Evolutionary conservation across 768 basidiomycete species (phyloP), one percentile per base, ranked within the genome.

Genomic region (Lactarius deliciosus): DNA sequence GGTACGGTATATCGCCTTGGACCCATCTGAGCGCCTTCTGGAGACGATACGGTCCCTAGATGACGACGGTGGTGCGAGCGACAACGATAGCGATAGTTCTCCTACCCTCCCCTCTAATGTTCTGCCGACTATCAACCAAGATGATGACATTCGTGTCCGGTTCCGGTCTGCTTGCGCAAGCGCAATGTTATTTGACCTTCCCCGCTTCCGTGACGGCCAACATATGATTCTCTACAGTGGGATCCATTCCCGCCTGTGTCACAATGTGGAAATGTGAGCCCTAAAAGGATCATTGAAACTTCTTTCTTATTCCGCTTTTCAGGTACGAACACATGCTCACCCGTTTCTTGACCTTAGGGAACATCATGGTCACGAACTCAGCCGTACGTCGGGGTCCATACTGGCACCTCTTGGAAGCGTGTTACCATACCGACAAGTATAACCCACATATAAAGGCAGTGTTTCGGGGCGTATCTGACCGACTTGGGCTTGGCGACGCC

Each of bases 321-420:
- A 61, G 59, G 22, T 87, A 84, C 69, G 94, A 97, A 74, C 77
- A 80, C 43, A 91, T 91, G 80, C 78, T 91, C 61, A 93, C 89
- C 13, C 85, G 88, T 50, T 81, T 88, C 34, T 79, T 94, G 34
- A 85, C 82, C 22, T 79, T 91, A 16, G 89, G 86, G 32, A 94
- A 92, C 76, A 84, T 89, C 69, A 88, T 92, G 83, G 82, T 97
- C 47, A 83, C 86, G 20, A 90, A 88, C 72, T 89, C 92, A 1
- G 82, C 84, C 1, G 83, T 90, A 25, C 83, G 96, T 32, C 86
- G 92, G 18, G 90, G 87, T 4, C 84, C 94, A 1, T 94, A 96
- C 73, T 95, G 90, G 87, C 90, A 96, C 75, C 74, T 98, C 58
- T 78, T 98, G 66, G 94, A 96, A 74, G 83, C 85, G 7, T 84